Conservation (phyloP, 805 yeast species). For the Candida sakaeoensis region DNA sequence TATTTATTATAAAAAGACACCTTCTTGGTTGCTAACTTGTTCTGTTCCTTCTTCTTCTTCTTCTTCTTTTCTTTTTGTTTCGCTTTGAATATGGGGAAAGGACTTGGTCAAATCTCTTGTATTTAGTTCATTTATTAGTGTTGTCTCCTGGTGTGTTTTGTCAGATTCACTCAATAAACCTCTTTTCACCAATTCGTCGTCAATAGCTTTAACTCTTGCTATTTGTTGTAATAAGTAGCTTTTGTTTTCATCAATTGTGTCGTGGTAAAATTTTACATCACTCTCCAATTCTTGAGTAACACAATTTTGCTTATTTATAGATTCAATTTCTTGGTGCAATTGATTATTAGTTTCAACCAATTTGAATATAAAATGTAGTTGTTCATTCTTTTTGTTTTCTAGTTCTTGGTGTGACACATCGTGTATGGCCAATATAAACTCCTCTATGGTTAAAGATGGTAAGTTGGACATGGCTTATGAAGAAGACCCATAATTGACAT, state of each 20-base stretch:
- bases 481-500: too few relatives aligned
- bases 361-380: constrained; percentile 41
- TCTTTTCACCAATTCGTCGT: constrained; percentile 46
- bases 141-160: constrained; percentile 4
- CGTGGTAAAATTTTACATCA: constrained; percentile 50
- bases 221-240: constrained; percentile 50
- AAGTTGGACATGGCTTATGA: constrained; percentile 1
- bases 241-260: constrained; percentile 55
- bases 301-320: constrained; percentile 11
- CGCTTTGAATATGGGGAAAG: not conserved
- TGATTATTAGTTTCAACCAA: constrained; percentile 50
- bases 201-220: constrained; percentile 42
- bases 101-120: constrained; percentile 3
- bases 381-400: constrained; percentile 15
- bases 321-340: constrained; percentile 39
- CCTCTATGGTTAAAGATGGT: constrained; percentile 18
- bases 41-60: not conserved
- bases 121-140: constrained; percentile 5
- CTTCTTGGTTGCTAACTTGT: constrained; percentile 10
- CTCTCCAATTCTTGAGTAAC: constrained; percentile 30
- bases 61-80: not conserved
- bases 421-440: constrained; percentile 50
- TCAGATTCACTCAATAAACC: constrained; percentile 17
- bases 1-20: constrained; percentile 17
- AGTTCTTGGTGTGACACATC: constrained; percentile 45